A percentile compares a stretch with the other conserved stretches of the same genome.
phyloP scores from a whole-genome alignment of 805 yeast species.

The Millerozyma acaciae region DNA sequence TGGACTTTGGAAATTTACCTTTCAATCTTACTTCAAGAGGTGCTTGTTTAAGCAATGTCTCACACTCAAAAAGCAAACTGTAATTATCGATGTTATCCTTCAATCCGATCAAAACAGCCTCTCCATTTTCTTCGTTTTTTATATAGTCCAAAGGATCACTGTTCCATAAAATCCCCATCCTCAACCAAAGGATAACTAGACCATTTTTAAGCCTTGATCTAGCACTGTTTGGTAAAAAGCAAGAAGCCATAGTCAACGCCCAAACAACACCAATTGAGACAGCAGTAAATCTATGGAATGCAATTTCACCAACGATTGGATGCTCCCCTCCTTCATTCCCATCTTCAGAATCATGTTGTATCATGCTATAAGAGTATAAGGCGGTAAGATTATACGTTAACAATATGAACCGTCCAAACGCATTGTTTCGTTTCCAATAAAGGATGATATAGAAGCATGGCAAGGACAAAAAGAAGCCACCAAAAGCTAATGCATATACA shows the following conservation, averaged over 20 bases:
- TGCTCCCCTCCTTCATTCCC: slow-evolving; percentile 66
- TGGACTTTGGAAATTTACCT: slow-evolving; percentile 60
- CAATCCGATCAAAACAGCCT: slow-evolving; percentile 35
- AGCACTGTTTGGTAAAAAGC: slow-evolving; percentile 73
- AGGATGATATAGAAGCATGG: slow-evolving; percentile 58
- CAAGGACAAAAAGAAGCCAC: slow-evolving; percentile 45
- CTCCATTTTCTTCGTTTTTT: slow-evolving; percentile 18
- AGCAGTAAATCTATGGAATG: slow-evolving; percentile 70
- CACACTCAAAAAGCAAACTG: slow-evolving; percentile 55
- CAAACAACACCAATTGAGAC: slow-evolving; percentile 71
- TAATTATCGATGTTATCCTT: slow-evolving; percentile 47
- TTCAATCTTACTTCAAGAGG: slow-evolving; percentile 72
- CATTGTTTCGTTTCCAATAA: slow-evolving; percentile 59
- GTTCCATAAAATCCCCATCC: slow-evolving; percentile 80
- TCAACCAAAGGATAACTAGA: slow-evolving; percentile 66
- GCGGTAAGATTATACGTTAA: slow-evolving; percentile 78
- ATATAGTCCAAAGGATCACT: slow-evolving; percentile 59
- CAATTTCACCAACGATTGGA: slow-evolving; percentile 70
- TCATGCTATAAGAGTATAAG: slow-evolving; percentile 66
- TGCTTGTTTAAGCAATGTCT: slow-evolving; percentile 60
- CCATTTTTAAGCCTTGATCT: slow-evolving; percentile 63
- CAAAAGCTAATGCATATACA: slow-evolving; percentile 45
- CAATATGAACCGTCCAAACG: slow-evolving; percentile 66
- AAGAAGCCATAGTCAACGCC: slow-evolving; percentile 67
- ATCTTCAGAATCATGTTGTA: slow-evolving; percentile 52